Evolutionary conservation across 768 basidiomycete species (phyloP), one percentile per base, ranked within the genome.

Genomic region (Cystofilobasidium bisporidii): DNA sequence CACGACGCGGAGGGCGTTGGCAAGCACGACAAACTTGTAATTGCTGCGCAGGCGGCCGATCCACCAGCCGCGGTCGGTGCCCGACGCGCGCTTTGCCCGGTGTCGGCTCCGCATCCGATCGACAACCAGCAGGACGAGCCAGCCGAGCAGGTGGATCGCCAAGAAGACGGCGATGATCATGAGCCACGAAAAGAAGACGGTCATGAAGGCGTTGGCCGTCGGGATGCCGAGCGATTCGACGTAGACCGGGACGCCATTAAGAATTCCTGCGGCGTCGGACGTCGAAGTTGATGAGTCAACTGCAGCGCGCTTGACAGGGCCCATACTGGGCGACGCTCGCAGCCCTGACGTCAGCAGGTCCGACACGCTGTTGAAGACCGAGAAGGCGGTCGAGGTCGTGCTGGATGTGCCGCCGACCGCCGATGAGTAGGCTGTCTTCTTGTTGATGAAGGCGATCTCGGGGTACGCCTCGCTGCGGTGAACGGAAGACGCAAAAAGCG

Each of bases 131-230:
- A 76, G 72, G 53, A 82, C 55, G 3, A 76, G 78, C 70, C 84
- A 87, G 22, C 81, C 81, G 24, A 87, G 55, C 6, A 75, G 79
- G 63, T 89, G 80, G 6, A 83, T 70, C 0, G 75, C 82, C 18
- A 83, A 53, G 20, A 82, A 77, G 70, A 89, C 82, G 20, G 83
- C 86, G 66, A 86, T 77, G 41, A 88, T 74, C 63, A 89, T 84
- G 72, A 97, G 81, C 14, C 81, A 80, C 57, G 83, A 79, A 53
- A 93, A 78, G 76, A 96, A 93, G n/a, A 86, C 79, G 6, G 90
- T 92, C 83, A 89, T 87, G 78, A 90, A 96, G 10, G 87, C 87
- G 77, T 96, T 93, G 64, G 87, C 87, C 0, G 86, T 87, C 14
- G 87, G 85, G 67, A 97, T 87, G 63, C 85, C 83, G 30, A 89